Percentiles rank a stretch among this genome's conserved stretches.
phyloP scores from a whole-genome alignment of 495 filamentous ascomycete genomes.

The Aspergillus cavernicola region DNA sequence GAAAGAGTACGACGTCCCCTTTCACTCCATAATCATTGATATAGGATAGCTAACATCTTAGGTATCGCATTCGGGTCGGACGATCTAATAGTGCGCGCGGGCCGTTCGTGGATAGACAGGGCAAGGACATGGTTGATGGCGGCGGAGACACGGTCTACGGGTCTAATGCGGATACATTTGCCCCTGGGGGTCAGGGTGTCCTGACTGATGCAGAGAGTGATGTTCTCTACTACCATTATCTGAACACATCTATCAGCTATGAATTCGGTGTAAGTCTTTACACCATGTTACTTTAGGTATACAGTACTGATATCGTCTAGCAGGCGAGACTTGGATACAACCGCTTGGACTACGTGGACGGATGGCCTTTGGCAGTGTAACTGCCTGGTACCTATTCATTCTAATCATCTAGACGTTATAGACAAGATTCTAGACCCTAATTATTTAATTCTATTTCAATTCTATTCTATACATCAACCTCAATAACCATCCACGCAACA shows the following conservation, averaged over 20 bases:
- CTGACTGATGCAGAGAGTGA: slow-evolving; percentile 32
- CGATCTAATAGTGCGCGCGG: slow-evolving; percentile 32
- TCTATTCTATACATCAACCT: neutral
- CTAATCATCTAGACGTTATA: no score
- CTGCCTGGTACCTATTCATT: no score
- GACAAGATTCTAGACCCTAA: no score
- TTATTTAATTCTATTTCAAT: no score
- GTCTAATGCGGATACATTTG: slow-evolving; percentile 45
- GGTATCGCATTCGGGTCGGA: slow-evolving; percentile 46
- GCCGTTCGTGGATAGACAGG: slow-evolving; percentile 39
- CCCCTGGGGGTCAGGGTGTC: slow-evolving; percentile 44
- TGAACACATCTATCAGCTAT: slow-evolving; percentile 40
- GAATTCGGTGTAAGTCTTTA: slow-evolving; percentile 35
- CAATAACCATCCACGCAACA: slow-evolving; percentile 8
- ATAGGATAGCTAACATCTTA: slow-evolving; percentile 13
- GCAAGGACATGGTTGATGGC: slow-evolving; percentile 35
- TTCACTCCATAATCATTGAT: neutral
- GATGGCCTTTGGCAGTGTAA: slow-evolving; percentile 42
- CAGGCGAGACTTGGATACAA: slow-evolving; percentile 45
- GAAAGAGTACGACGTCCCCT: slow-evolving; percentile 50
- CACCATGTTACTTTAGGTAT: neutral
- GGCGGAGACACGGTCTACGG: slow-evolving; percentile 45
- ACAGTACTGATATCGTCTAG: slow-evolving; percentile 24
- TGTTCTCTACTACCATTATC: slow-evolving; percentile 47
- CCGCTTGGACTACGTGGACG: slow-evolving; percentile 38